These are phyloP conservation scores for Quillaja saponaria DNA, from an alignment of 306 rosid species.

Conservation along the genomic window DNA sequence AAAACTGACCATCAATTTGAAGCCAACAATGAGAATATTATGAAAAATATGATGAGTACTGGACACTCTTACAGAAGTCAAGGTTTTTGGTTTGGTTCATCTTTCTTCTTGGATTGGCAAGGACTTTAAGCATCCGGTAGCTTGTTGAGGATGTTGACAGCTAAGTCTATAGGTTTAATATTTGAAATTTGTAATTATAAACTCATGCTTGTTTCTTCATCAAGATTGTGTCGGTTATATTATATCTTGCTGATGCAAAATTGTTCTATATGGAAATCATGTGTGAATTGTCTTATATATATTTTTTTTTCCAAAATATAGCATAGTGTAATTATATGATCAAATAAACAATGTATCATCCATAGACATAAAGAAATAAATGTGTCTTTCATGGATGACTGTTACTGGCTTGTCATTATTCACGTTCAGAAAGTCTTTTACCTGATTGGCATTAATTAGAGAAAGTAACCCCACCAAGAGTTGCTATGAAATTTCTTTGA, in stretches of 20 bases:
- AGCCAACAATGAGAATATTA: conserved; percentile 7
- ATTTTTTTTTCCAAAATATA: conserved; percentile 27
- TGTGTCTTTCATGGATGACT: conserved; percentile 35
- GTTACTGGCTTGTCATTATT: conserved; percentile 45
- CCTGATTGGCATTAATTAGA: conserved; percentile 4
- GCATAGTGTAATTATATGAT: conserved; percentile 35
- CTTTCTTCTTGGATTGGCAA: conserved; percentile 32
- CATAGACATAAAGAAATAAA: conserved; percentile 44
- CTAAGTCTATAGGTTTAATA: conserved; percentile 1
- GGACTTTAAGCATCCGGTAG: conserved; percentile 47
- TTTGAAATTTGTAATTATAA: conserved; percentile 25
- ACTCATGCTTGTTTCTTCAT: conserved; percentile 31
- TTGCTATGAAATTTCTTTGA: conserved; percentile 1
- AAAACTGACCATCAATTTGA: conserved; percentile 33
- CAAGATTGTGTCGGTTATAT: conserved; percentile 45
- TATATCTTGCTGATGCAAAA: conserved; percentile 48
- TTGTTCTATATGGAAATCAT: conserved; percentile 39
- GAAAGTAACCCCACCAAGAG: no score
- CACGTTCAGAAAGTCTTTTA: conserved; percentile 46
- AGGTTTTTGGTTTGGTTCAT: conserved; percentile 42
- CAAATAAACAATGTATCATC: conserved; percentile 44
- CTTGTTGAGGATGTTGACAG: conserved; percentile 51
- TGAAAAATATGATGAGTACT: neutral
- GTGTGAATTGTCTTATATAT: conserved; percentile 36
- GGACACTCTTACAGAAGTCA: conserved; percentile 39